Percentiles rank a stretch among this genome's conserved stretches.
Conservation (phyloP, 805 yeast species). For the Saturnispora quitensis region DNA sequence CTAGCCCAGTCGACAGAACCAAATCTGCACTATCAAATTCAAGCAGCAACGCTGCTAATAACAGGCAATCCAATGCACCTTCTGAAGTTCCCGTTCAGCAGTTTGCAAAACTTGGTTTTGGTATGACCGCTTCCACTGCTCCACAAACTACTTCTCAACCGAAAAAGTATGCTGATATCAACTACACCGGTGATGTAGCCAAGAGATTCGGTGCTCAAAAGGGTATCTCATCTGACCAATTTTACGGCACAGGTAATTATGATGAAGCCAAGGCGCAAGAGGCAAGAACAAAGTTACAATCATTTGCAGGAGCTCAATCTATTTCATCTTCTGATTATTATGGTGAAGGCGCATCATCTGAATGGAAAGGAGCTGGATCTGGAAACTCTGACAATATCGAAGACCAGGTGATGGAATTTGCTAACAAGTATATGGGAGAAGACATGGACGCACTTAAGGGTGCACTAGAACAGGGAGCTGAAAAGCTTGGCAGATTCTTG, state of each 20-base stretch:
- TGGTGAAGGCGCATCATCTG: constrained; percentile 50
- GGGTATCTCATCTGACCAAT: constrained; percentile 93
- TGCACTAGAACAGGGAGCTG: constrained; percentile 90
- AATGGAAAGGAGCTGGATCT: constrained; percentile 16
- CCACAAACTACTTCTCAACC: constrained; percentile 18
- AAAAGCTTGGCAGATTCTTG: constrained; percentile 72
- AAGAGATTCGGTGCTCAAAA: constrained; percentile 80
- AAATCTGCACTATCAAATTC: neutral
- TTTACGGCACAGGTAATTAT: constrained; percentile 78
- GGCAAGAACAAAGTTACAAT: constrained; percentile 71
- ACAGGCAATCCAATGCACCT: constrained; percentile 11
- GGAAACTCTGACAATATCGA: constrained; percentile 35
- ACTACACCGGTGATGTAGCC: constrained; percentile 67
- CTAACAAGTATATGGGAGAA: constrained; percentile 64
- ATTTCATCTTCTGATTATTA: constrained; percentile 90
- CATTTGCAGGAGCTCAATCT: constrained; percentile 78
- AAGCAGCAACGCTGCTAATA: neutral
- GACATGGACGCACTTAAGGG: constrained; percentile 85
- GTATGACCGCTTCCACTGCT: constrained; percentile 67
- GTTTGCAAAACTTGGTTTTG: constrained; percentile 81
- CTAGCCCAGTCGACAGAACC: constrained; percentile 1
- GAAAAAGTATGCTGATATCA: constrained; percentile 27
- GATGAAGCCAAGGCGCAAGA: constrained; percentile 73
- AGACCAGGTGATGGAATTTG: constrained; percentile 46
- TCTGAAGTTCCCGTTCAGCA: constrained; percentile 49